Percentiles rank a stretch among this genome's conserved stretches.
Evolutionary conservation across 139 green algal genomes (phyloP).

Genomic region (Chlorella sorokiniana): DNA sequence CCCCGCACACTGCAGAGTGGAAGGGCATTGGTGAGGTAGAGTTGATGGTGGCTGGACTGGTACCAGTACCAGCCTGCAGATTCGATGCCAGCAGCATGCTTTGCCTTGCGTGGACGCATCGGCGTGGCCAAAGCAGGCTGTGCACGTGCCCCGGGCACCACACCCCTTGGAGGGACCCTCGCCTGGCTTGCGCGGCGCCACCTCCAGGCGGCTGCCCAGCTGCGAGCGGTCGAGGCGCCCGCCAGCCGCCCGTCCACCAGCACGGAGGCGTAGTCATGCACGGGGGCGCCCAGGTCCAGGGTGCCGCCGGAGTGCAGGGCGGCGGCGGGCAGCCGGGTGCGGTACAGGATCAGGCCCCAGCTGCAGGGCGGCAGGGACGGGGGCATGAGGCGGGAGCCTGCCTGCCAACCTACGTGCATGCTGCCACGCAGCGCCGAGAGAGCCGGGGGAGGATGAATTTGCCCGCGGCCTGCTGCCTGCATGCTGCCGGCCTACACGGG

Average conservation of each 20-base stretch:
- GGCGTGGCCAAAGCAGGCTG: no score
- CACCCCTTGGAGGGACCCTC: no score
- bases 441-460: no score
- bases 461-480: no score
- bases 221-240: conserved; percentile 24
- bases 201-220: no score
- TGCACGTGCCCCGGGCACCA: no score
- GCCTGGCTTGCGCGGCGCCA: no score
- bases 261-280: conserved; percentile 53
- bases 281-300: conserved; percentile 5
- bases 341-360: conserved; percentile 60
- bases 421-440: no score
- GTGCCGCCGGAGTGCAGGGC: neutral
- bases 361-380: conserved; percentile 15
- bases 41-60: neutral
- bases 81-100: neutral
- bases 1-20: neutral
- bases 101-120: neutral
- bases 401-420: neutral
- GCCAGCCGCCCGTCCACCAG: conserved; percentile 40
- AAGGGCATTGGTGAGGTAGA: neutral
- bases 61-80: neutral
- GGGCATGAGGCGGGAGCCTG: neutral
- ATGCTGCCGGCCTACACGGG: no score
- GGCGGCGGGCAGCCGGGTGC: neutral